Evolutionary conservation across 2,329 filamentous ascomycete species (phyloP), one percentile per base, ranked within the genome.

Genomic region (Cryphonectria japonica): DNA sequence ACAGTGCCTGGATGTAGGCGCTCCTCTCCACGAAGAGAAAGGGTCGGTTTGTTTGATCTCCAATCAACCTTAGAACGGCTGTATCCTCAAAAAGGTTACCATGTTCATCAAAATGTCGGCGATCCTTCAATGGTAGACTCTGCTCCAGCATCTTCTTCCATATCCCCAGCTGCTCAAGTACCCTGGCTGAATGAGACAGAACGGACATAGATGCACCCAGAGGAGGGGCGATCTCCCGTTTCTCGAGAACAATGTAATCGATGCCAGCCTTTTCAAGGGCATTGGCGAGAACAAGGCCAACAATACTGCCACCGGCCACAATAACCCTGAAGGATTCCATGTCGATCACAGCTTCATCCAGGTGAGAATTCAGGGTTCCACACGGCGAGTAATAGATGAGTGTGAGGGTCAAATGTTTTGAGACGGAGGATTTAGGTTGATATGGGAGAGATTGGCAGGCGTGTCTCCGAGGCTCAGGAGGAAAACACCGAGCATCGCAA

Each of bases 181-280:
- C 68, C 7, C 69, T 59, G 54, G 63, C 43, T 39, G 68, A 66
- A 14, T 71, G 50, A 13, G 54, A 65, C 26, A 67, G 64, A 1
- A 70, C 68, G 4, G 67, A 67, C 26, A 75, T 72, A 41, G 74
- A 74, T 46, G 68, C 70, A 37, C 74, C 74, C 19, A 75, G 32
- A 34, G 72, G 66, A 6, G 74, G 73, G n/a, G 74, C 74, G 26
- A 75, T 71, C 26, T 73, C 74, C 9, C 73, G 67, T 54, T 70
- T 75, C 66, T 75, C 74, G 54, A 75, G 73, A 26, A 75, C 41
- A n/a, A 75, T 52, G 57, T 63, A 75, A 52, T 73, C 70, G 37
- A 75, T 71, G 22, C 71, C 73, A 9, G 73, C 72, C 64, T 69
- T 60, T 43, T 75, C 73, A 16, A 75, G 59, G 8, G 73, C 73